Percentiles rank a stretch among this genome's conserved stretches.
These are phyloP conservation scores for Trematosphaeria pertusa DNA, from an alignment of 2,329 filamentous ascomycete species.

Conservation along the genomic window DNA sequence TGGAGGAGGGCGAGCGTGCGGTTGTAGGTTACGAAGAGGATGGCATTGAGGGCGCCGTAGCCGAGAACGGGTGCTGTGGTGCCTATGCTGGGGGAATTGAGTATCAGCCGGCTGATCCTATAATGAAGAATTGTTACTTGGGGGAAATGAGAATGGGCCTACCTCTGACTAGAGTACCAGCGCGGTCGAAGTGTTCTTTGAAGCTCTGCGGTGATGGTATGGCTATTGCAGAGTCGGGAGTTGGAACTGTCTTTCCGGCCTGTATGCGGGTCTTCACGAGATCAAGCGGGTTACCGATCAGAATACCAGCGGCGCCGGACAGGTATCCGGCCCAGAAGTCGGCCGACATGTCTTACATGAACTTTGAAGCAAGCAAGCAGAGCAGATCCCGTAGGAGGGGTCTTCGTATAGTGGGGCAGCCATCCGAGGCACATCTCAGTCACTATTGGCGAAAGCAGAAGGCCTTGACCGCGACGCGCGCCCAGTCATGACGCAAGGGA, in stretches of 20 bases:
- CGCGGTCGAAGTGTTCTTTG: constrained; percentile 44
- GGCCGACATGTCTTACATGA: constrained; percentile 70
- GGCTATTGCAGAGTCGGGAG: constrained; percentile 16
- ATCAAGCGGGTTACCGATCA: constrained; percentile 88
- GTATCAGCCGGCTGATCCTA: constrained; percentile 10
- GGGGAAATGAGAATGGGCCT: constrained; percentile 5
- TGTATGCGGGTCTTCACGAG: constrained; percentile 83
- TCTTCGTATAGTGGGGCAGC: constrained; percentile 6
- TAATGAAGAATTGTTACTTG: neutral
- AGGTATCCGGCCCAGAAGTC: constrained; percentile 96
- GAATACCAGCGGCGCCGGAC: constrained; percentile 82
- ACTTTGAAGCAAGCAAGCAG: constrained; percentile 8
- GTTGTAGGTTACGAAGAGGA: constrained; percentile 92
- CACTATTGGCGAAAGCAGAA: too few species aligned
- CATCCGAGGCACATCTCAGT: constrained; percentile 16
- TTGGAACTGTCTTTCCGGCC: constrained; percentile 56
- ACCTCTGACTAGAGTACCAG: constrained; percentile 48
- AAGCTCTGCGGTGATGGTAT: constrained; percentile 25
- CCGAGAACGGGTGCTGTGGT: constrained; percentile 85
- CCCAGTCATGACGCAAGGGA: too few species aligned
- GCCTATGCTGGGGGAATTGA: constrained; percentile 56
- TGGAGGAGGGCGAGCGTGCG: constrained; percentile 72
- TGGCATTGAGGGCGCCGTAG: constrained; percentile 88
- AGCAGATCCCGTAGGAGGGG: constrained; percentile 21
- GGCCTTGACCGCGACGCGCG: too few species aligned